phyloP scores from a whole-genome alignment of 495 filamentous ascomycete genomes.

The Penicillium ucsense region DNA sequence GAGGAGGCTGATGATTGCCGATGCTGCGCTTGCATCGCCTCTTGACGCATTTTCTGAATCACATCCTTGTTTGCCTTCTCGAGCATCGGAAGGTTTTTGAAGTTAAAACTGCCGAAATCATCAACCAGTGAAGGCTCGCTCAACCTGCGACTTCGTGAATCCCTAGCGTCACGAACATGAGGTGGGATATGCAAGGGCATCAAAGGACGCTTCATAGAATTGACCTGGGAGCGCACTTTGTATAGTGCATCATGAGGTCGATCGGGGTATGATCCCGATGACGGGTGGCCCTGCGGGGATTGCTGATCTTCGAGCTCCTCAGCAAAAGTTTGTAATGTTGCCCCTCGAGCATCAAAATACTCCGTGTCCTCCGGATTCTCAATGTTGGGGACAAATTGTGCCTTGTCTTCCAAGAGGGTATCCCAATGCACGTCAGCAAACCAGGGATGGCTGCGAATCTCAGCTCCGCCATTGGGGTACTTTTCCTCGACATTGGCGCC shows the following conservation, averaged over 20 bases:
- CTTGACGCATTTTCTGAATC: conserved; percentile 86
- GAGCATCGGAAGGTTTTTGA: conserved; percentile 93
- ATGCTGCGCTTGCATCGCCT: conserved; percentile 64
- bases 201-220: conserved; percentile 70
- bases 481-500: conserved; percentile 77
- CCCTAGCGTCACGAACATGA: conserved; percentile 76
- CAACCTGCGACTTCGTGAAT: conserved; percentile 68
- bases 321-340: conserved; percentile 77
- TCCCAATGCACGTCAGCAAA: conserved; percentile 85
- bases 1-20: conserved; percentile 20
- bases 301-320: conserved; percentile 89
- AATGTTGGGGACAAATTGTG: conserved; percentile 85
- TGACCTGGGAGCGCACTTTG: conserved; percentile 77
- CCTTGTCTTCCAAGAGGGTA: conserved; percentile 79
- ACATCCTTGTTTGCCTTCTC: conserved; percentile 99
- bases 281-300: conserved; percentile 46
- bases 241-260: conserved; percentile 92
- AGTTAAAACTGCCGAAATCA: conserved; percentile 93
- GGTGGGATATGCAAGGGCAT: conserved; percentile 96
- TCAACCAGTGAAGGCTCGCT: conserved; percentile 84
- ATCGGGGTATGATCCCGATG: conserved; percentile 54
- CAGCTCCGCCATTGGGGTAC: conserved; percentile 70
- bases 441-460: conserved; percentile 85
- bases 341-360: conserved; percentile 90
- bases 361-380: conserved; percentile 97